These are phyloP conservation scores for Fusarium anguioides DNA, from an alignment of 2,329 filamentous ascomycete species.

Conservation along the genomic window DNA sequence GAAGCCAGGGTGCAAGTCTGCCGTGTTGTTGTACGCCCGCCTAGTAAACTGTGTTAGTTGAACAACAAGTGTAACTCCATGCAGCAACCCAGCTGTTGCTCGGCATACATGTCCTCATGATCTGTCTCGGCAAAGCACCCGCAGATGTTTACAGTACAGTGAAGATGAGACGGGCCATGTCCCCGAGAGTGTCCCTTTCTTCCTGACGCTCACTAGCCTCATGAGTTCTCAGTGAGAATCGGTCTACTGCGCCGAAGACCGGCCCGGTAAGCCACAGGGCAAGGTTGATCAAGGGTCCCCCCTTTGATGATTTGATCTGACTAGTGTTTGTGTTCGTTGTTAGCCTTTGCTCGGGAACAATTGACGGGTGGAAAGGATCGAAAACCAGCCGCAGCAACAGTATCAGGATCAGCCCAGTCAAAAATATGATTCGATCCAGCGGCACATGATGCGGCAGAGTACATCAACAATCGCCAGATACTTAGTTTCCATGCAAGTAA, in stretches of 20 bases:
- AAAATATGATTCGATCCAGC: constrained; percentile 29
- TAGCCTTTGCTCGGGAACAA: constrained; percentile 16
- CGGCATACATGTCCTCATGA: constrained; percentile 17
- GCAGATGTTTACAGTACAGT: constrained; percentile 13
- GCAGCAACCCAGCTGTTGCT: constrained; percentile 10
- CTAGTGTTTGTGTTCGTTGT: background rate
- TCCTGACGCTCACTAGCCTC: constrained; percentile 27
- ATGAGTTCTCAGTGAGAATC: constrained; percentile 16
- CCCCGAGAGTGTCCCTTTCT: constrained; percentile 23
- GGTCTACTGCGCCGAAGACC: constrained; percentile 26
- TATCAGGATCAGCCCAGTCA: constrained; percentile 25
- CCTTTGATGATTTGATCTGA: constrained; percentile 26
- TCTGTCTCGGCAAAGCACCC: constrained; percentile 34
- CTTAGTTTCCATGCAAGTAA: constrained; percentile 5
- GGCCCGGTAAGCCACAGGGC: constrained; percentile 26
- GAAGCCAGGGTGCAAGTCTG: background rate
- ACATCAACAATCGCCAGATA: constrained; percentile 8
- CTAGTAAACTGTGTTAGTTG: constrained; percentile 4
- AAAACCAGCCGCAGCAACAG: constrained; percentile 14
- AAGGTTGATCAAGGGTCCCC: constrained; percentile 1
- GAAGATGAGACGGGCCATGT: constrained; percentile 25
- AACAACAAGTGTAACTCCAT: constrained; percentile 4
- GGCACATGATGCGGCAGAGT: constrained; percentile 31
- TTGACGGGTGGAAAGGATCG: constrained; percentile 26
- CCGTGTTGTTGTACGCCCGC: background rate